Evolutionary conservation across 179 eudicot species (phyloP).

Genomic region (Heliamphora pulchella): DNA sequence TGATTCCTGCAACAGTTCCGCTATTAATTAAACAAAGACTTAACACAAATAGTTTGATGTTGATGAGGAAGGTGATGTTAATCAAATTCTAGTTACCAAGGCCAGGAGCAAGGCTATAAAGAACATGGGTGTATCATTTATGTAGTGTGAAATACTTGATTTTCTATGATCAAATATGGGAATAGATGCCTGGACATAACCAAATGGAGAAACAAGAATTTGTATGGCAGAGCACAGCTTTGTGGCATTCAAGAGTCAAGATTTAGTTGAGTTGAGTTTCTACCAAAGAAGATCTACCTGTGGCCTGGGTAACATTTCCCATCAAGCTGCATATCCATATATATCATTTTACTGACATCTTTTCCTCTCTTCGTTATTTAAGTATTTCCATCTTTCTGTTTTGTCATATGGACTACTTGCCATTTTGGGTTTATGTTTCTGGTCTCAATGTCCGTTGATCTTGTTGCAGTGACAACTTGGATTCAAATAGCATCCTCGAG

Average conservation of each 20-base stretch:
- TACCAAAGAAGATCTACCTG: background rate
- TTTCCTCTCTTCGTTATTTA: background rate
- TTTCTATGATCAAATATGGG: too few relatives aligned
- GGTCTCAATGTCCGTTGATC: background rate
- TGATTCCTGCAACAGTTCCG: background rate
- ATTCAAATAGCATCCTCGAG: constrained; percentile 76
- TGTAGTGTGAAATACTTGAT: too few relatives aligned
- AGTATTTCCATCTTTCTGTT: constrained; percentile 3
- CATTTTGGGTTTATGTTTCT: background rate
- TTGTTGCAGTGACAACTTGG: constrained; percentile 63
- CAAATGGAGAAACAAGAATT: too few relatives aligned
- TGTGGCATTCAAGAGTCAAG: background rate
- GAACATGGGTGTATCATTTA: too few relatives aligned
- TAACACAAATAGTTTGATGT: background rate
- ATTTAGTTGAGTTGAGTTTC: background rate
- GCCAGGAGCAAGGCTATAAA: too few relatives aligned
- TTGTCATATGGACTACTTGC: constrained; percentile 7
- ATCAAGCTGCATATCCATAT: background rate
- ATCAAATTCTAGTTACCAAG: background rate
- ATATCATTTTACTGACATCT: background rate
- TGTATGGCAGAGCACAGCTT: background rate
- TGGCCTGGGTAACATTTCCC: background rate
- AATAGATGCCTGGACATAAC: too few relatives aligned
- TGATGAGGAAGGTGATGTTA: background rate
- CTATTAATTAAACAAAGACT: background rate